Conservation (phyloP, 2,329 filamentous ascomycete genomes). For the Stylonectria norvegica region DNA sequence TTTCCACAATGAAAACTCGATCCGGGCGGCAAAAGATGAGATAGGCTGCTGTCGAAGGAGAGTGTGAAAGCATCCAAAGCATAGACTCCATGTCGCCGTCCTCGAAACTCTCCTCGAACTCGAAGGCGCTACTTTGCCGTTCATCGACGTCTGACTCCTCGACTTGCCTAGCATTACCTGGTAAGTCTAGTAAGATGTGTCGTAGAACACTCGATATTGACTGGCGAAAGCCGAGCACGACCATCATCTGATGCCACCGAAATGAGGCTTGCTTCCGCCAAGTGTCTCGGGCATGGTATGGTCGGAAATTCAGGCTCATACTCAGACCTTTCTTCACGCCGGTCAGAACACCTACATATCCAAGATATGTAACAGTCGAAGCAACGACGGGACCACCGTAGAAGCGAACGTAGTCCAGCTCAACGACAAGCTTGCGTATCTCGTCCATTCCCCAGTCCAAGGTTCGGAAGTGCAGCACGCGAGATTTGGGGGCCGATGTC, state of each 20-base stretch:
- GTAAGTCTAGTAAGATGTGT: slow-evolving; percentile 18
- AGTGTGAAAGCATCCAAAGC: slow-evolving; percentile 10
- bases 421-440: slow-evolving; percentile 47
- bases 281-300: slow-evolving; percentile 27
- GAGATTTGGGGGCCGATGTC: slow-evolving; percentile 14
- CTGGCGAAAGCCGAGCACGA: slow-evolving; percentile 21
- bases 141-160: fast-evolving
- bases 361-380: slow-evolving; percentile 45
- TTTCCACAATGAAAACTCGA: slow-evolving; percentile 23
- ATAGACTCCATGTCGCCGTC: slow-evolving; percentile 13
- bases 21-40: slow-evolving; percentile 29
- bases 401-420: slow-evolving; percentile 45
- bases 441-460: slow-evolving; percentile 54
- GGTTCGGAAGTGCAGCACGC: slow-evolving; percentile 53
- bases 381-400: slow-evolving; percentile 37
- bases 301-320: slow-evolving; percentile 46
- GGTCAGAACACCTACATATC: slow-evolving; percentile 48
- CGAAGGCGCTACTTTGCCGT: background rate
- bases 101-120: background rate
- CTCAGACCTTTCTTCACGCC: slow-evolving; percentile 45
- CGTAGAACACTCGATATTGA: slow-evolving; percentile 28
- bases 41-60: slow-evolving; percentile 28
- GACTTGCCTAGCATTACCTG: background rate
- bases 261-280: slow-evolving; percentile 18
- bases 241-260: slow-evolving; percentile 27